A percentile compares a stretch with the other conserved stretches of the same genome.
Evolutionary conservation across 2,329 filamentous ascomycete genomes (phyloP).

Genomic region (Ophiostoma piceae): DNA sequence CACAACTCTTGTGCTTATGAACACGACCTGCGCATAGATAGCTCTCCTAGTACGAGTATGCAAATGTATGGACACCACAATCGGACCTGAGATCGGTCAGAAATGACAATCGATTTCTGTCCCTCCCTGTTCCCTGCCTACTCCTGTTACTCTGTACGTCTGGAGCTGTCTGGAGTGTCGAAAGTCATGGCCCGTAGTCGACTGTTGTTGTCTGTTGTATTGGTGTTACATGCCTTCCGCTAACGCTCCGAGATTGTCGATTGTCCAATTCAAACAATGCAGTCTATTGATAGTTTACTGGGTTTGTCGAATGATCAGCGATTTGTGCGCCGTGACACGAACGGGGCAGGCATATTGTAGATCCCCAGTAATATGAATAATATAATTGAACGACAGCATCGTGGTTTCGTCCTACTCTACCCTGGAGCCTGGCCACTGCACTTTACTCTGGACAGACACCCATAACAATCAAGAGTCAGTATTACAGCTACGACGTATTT

Average conservation of each 20-base stretch:
- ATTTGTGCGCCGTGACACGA: background rate
- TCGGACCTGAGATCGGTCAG: constrained; percentile 2
- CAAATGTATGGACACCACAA: constrained; percentile 1
- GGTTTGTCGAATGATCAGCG: background rate
- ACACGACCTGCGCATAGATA: background rate
- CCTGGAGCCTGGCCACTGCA: no score
- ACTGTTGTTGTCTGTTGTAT: background rate
- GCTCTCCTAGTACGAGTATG: background rate
- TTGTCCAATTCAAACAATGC: background rate
- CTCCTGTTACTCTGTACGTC: background rate
- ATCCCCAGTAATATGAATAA: background rate
- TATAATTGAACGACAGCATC: no score
- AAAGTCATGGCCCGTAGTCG: no score
- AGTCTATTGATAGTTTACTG: background rate
- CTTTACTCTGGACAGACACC: background rate
- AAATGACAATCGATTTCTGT: constrained; percentile 11
- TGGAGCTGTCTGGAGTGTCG: background rate
- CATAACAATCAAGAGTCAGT: no score
- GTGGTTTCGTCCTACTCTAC: background rate
- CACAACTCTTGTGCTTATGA: background rate
- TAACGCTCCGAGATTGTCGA: background rate
- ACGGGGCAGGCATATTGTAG: background rate
- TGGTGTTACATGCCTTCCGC: background rate
- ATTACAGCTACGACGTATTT: background rate
- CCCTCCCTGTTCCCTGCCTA: background rate